Percentiles rank a stretch among this genome's conserved stretches.
These are phyloP conservation scores for Monosporozyma yasuniensis DNA, from an alignment of 805 yeast genomes.

Conservation along the genomic window DNA sequence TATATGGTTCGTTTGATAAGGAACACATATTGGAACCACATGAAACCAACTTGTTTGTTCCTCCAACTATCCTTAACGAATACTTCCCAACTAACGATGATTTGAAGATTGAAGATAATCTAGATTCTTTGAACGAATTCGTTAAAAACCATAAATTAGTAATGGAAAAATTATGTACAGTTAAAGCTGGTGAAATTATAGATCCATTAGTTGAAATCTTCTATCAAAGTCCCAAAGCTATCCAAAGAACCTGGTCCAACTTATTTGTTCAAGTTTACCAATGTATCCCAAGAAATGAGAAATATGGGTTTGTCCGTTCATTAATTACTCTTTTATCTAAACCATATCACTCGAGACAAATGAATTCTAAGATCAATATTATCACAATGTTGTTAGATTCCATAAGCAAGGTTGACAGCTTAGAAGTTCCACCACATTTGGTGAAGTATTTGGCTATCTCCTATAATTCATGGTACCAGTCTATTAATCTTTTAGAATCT, in stretches of 20 bases:
- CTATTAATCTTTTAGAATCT: conserved; percentile 74
- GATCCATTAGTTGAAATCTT: conserved; percentile 72
- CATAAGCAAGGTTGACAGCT: conserved; percentile 57
- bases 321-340: conserved; percentile 73
- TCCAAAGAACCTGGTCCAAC: conserved; percentile 74
- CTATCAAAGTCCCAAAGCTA: conserved; percentile 70
- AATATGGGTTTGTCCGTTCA: conserved; percentile 74
- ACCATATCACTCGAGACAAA: conserved; percentile 89
- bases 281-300: conserved; percentile 69
- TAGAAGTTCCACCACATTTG: conserved; percentile 89
- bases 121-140: conserved; percentile 24
- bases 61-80: conserved; percentile 21
- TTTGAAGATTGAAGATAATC: conserved; percentile 5
- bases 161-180: conserved; percentile 25
- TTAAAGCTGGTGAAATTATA: conserved; percentile 53
- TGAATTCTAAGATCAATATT: conserved; percentile 78
- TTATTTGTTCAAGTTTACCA: conserved; percentile 74
- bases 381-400: conserved; percentile 79
- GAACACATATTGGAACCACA: conserved; percentile 39
- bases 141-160: conserved; percentile 28
- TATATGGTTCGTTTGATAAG: conserved; percentile 67
- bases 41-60: conserved; percentile 45
- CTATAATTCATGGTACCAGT: conserved; percentile 85
- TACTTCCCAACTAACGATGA: conserved; percentile 15
- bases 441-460: conserved; percentile 80